phyloP scores from a whole-genome alignment of 2,329 filamentous ascomycete genomes.

The Penicillium sp. region DNA sequence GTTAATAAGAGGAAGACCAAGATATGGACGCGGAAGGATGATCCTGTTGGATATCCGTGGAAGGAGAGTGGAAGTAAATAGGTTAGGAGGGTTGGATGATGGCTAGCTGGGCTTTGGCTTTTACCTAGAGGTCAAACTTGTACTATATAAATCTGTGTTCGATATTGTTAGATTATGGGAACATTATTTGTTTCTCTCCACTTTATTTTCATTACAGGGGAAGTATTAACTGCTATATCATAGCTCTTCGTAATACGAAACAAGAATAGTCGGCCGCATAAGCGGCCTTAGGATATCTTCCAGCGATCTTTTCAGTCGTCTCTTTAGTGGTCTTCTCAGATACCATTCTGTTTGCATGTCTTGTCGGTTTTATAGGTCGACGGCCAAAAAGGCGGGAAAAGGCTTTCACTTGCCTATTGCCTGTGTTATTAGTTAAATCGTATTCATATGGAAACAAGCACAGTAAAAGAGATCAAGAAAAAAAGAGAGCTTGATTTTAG shows the following conservation, averaged over 20 bases:
- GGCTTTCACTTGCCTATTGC: not conserved
- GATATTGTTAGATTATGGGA: not conserved
- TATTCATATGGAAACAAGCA: too few relatives aligned
- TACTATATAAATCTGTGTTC: not conserved
- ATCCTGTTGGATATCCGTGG: slow-evolving; percentile 65
- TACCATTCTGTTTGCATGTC: too few relatives aligned
- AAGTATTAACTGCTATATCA: not conserved
- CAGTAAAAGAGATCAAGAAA: not conserved
- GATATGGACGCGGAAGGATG: slow-evolving; percentile 82
- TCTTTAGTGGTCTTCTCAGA: too few relatives aligned
- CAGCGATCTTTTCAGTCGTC: too few relatives aligned
- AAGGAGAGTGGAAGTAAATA: slow-evolving; percentile 47
- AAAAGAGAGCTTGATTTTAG: not conserved
- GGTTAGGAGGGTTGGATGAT: not conserved
- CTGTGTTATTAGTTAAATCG: not conserved
- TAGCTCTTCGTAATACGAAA: not conserved
- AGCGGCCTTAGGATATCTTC: too few relatives aligned
- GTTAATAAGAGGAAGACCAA: slow-evolving; percentile 84
- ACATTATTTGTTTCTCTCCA: not conserved
- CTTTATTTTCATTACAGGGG: not conserved
- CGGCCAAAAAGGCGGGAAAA: too few relatives aligned
- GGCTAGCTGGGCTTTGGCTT: not conserved
- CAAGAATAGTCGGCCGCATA: not conserved
- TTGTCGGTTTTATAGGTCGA: too few relatives aligned
- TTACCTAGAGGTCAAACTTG: not conserved